Conservation (phyloP, 768 basidiomycete species). For the Boletus huronensis region DNA sequence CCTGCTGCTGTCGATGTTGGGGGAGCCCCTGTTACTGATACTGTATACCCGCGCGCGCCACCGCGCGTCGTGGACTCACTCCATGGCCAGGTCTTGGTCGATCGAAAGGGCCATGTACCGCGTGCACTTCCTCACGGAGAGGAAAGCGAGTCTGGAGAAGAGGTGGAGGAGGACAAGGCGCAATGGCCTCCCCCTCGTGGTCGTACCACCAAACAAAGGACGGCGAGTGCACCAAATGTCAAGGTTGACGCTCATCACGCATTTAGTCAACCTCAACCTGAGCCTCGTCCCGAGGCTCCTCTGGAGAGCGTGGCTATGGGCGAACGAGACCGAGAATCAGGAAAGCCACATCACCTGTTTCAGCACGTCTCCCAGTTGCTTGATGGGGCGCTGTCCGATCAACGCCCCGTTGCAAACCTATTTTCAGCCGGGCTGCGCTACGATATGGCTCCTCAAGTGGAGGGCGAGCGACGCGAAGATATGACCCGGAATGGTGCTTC, state of each 20-base stretch:
- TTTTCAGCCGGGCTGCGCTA: neutral
- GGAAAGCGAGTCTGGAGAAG: neutral
- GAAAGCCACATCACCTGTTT: no score
- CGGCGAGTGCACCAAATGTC: neutral
- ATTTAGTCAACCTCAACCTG: conserved; percentile 12
- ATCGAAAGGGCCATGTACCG: conserved; percentile 15
- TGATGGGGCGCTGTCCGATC: neutral
- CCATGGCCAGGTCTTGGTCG: conserved; percentile 18
- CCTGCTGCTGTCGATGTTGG: neutral
- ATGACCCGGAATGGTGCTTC: neutral
- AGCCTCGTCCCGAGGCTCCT: neutral
- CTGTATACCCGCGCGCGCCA: conserved; percentile 13
- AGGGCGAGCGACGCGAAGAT: neutral
- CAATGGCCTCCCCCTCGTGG: conserved; percentile 18
- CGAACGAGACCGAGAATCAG: conserved; percentile 1
- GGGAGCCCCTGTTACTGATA: neutral
- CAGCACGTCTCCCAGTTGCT: neutral
- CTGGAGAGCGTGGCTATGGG: neutral
- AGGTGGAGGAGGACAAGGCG: neutral
- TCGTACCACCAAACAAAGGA: neutral
- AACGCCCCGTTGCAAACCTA: neutral
- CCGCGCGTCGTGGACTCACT: conserved; percentile 21
- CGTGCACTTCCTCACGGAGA: neutral
- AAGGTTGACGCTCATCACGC: conserved; percentile 6
- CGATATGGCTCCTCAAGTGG: neutral